These are phyloP conservation scores for Sugiyamaella qingdaonensis DNA, from an alignment of 805 yeast species.

Conservation along the genomic window DNA sequence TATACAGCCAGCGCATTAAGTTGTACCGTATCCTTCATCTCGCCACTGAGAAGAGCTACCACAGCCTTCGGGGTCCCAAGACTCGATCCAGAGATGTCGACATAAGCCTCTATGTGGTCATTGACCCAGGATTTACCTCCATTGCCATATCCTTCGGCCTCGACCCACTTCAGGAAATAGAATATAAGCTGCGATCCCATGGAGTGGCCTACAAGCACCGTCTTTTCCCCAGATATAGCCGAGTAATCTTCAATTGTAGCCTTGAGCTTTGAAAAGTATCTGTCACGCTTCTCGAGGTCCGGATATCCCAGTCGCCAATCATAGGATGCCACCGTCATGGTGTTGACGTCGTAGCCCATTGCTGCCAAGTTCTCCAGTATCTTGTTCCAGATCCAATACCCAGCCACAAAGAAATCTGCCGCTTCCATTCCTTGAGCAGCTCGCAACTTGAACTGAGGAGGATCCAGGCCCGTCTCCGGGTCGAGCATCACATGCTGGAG, in stretches of 20 bases:
- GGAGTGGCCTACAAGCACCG: slow-evolving; percentile 83
- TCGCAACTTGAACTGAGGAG: slow-evolving; percentile 71
- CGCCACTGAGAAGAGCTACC: slow-evolving; percentile 91
- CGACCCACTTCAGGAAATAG: slow-evolving; percentile 94
- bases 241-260: slow-evolving; percentile 61
- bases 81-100: slow-evolving; percentile 85
- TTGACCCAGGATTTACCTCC: slow-evolving; percentile 93
- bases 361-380: slow-evolving; percentile 91
- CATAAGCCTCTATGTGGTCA: slow-evolving; percentile 70
- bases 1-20: slow-evolving; percentile 87
- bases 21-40: slow-evolving; percentile 96
- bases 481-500: slow-evolving; percentile 85
- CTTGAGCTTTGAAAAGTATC: slow-evolving; percentile 76
- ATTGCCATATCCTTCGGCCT: slow-evolving; percentile 84
- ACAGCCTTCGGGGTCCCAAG: slow-evolving; percentile 94
- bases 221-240: slow-evolving; percentile 53
- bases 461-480: slow-evolving; percentile 88
- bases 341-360: slow-evolving; percentile 88
- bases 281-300: slow-evolving; percentile 84
- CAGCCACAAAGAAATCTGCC: slow-evolving; percentile 93
- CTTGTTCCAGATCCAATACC: slow-evolving; percentile 99
- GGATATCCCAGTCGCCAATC: slow-evolving; percentile 94
- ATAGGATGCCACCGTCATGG: slow-evolving; percentile 86
- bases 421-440: slow-evolving; percentile 97
- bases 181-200: slow-evolving; percentile 93